Percentiles rank a stretch among this genome's conserved stretches.
Evolutionary conservation across 75 land plant species (phyloP).

Genomic region (Gnetum montanum): DNA sequence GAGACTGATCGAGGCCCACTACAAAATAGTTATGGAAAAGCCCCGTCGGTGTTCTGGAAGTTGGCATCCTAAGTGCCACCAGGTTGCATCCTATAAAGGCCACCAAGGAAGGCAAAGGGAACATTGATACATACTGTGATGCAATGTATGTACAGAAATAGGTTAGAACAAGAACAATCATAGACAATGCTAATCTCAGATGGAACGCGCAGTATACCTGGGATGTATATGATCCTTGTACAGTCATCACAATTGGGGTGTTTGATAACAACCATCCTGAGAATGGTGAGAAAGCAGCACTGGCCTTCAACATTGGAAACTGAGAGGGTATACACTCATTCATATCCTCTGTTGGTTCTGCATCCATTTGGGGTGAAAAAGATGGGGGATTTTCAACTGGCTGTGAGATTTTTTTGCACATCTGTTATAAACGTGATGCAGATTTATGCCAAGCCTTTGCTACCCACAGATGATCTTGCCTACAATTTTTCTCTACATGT

Average conservation of each 20-base stretch:
- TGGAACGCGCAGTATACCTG: slow-evolving; percentile 90
- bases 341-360: slow-evolving; percentile 61
- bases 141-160: slow-evolving; percentile 77
- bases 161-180: slow-evolving; percentile 64
- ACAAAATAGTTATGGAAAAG: slow-evolving; percentile 67
- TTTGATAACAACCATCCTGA: slow-evolving; percentile 18
- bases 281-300: slow-evolving; percentile 6
- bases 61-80: slow-evolving; percentile 55
- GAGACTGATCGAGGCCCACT: slow-evolving; percentile 50
- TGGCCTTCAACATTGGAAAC: slow-evolving; percentile 30
- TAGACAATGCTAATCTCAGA: slow-evolving; percentile 38
- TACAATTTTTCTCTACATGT: too few species aligned
- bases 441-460: too few species aligned
- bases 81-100: slow-evolving; percentile 51
- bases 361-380: slow-evolving; percentile 65
- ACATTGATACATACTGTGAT: slow-evolving; percentile 59
- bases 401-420: too few species aligned
- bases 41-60: slow-evolving; percentile 50
- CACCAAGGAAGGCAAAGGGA: slow-evolving; percentile 41
- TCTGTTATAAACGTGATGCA: too few species aligned
- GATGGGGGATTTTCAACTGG: slow-evolving; percentile 73
- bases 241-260: slow-evolving; percentile 66
- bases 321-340: slow-evolving; percentile 65
- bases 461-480: too few species aligned
- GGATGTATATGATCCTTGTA: slow-evolving; percentile 78